Evolutionary conservation across 75 land plant genomes (phyloP).

Genomic region (Pinus taeda): DNA sequence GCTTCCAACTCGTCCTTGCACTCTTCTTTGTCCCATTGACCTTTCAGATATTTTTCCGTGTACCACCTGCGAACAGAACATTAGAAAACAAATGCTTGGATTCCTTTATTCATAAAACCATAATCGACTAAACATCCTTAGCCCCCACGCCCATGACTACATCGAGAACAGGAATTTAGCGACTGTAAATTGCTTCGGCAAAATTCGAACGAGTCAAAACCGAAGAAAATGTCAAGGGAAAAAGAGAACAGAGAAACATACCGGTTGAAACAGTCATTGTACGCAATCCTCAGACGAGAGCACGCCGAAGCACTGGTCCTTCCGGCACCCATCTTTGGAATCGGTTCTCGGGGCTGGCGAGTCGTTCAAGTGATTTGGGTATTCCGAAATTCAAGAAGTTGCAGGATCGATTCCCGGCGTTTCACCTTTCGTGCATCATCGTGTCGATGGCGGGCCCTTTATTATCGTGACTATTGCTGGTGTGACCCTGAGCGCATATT

Average conservation of each 20-base stretch:
- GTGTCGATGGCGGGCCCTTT: too few species aligned
- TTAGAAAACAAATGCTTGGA: background rate
- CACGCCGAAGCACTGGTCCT: slow-evolving; percentile 38
- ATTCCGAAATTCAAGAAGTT: too few species aligned
- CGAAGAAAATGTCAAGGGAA: background rate
- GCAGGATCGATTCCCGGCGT: too few species aligned
- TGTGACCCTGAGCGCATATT: too few species aligned
- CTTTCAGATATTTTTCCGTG: slow-evolving; percentile 75
- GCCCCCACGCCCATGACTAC: background rate
- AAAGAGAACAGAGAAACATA: background rate
- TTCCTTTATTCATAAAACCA: too few species aligned
- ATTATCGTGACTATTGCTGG: too few species aligned
- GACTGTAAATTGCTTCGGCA: background rate
- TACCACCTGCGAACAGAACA: slow-evolving; percentile 54
- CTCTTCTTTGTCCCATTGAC: slow-evolving; percentile 73
- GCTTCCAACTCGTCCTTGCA: slow-evolving; percentile 74
- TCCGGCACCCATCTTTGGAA: background rate
- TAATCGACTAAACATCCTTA: background rate
- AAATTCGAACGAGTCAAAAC: background rate
- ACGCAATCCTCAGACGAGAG: slow-evolving; percentile 52
- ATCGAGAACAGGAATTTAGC: background rate
- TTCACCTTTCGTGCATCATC: too few species aligned
- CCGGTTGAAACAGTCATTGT: slow-evolving; percentile 73
- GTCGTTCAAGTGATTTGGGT: too few species aligned
- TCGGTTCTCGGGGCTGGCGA: too few species aligned